Base-by-base conservation (phyloP, 1,139 yeast genomes). In the Taphrina wiesneri region DNA sequence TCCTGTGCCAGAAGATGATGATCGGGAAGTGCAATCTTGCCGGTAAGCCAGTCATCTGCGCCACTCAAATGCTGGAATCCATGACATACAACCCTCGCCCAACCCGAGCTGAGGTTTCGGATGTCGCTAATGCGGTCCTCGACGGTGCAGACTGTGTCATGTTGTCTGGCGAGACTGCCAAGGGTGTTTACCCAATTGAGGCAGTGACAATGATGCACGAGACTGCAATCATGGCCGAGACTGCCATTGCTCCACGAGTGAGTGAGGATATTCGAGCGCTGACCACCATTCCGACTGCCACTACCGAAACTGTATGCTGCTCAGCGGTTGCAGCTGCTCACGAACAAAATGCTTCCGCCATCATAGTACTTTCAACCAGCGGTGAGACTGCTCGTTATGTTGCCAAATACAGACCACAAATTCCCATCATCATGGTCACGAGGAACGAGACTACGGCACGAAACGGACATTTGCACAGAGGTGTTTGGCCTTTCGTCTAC, bases 81-180 rank as follows among this genome's bases (percentile, higher is more conserved):
- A 93, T 93, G 99, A 93, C 98, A 69, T 90, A 88, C 82, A 95
- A 93, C 87, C 99, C 99, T 78, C 88, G 99, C 82, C 99, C 99
- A 80, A 93, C 99, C 78, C 90, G 99, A 83, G 99, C 99, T 74
- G 99, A 93, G 83, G 98, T 93, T 71, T 88, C 96, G 67, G 99
- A 93, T 80, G 99, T 95, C 71, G 99, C 99, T 82, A 93, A 93
- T 80, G 99, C 99, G 74, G 88, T 95, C 74, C 86, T 93, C 78
- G 99, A 93, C 77, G 99, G 99, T 82, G 97, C 98, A 76, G 99
- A 93, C 83, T 93, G 98, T 57, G 71, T 71, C 68, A 93, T 93
- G 99, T 86, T 93, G 79, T 89, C 97, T 67, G 99, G 99, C 78
- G 99, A 93, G 83, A 93, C 99, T 74, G 99, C 99, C 76, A 93